Base-by-base conservation (phyloP, 768 basidiomycete species). In the Floccularia luteovirens region DNA sequence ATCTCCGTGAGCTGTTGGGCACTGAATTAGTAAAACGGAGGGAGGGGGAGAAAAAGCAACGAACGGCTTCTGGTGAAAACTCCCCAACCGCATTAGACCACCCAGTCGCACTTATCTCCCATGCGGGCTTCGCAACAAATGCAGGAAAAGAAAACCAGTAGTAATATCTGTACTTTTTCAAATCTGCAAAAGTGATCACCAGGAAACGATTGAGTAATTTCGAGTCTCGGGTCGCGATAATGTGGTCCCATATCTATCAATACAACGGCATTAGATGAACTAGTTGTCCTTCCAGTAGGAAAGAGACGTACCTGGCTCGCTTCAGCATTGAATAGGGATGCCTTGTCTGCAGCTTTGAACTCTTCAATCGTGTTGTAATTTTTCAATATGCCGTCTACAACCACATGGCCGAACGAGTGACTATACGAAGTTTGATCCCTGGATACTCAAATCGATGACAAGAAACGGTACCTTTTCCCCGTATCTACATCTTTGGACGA, bases 101-200 rank as follows among this genome's bases (percentile, higher is more conserved):
- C 0, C 81, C 84, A n/a, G n/a, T n/a, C 8, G 61, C 54, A 4
- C 69, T 73, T 24, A 88, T 81, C 65, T 89, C 82, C 93, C 93
- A 97, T 4, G 84, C 77, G 5, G 96, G 92, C 49, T 89, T 90
- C 16, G 87, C 69, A 0, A 83, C 82, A 48, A 97, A 82, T 0
- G 93, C 90, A 2, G 96, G 94, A 58, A 97, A 96, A 0, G 88
- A 86, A 54, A 97, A 97, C 96, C 94, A 99, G 62, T 97, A 97
- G 54, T 83, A 92, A 57, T 91, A 98, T 49, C 83, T 85, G 69
- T 96, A 97, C 59, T 93, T 97, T 72, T 98, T 99, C 50, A 99
- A 79, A 60, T 99, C 96, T 0, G 96, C 90, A 50, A 82, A 98
- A 0, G 92, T 91, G 50, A 99, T 85, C 37, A 96, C 68, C 16